Evolutionary conservation across 495 filamentous ascomycete genomes (phyloP).

Genomic region (Xylaria castorea): DNA sequence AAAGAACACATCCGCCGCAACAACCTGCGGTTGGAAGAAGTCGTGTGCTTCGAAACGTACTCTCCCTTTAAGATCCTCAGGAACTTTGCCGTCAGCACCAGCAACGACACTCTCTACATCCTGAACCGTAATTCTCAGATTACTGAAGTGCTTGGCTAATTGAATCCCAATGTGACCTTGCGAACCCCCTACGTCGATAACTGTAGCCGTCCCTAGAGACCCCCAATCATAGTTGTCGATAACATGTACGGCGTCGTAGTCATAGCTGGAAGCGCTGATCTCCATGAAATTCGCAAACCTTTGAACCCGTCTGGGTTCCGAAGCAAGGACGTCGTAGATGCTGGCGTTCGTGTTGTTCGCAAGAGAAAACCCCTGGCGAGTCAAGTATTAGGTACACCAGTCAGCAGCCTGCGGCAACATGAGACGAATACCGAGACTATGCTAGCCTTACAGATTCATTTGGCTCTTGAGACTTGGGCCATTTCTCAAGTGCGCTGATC

Average conservation of each 20-base stretch:
- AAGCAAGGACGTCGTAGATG: background rate
- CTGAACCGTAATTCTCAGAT: conserved; percentile 31
- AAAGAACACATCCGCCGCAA: conserved; percentile 56
- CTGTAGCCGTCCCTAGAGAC: conserved; percentile 16
- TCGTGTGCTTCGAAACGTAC: conserved; percentile 49
- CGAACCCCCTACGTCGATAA: conserved; percentile 44
- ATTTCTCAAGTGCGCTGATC: conserved; percentile 34
- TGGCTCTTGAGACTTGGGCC: conserved; percentile 39
- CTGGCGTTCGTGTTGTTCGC: conserved; percentile 12
- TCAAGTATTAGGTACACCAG: background rate
- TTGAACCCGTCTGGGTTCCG: background rate
- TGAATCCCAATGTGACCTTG: conserved; percentile 24
- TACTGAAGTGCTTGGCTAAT: conserved; percentile 1
- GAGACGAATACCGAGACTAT: background rate
- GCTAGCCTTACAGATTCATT: conserved; percentile 37
- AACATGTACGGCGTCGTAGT: conserved; percentile 7
- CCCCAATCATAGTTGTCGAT: conserved; percentile 34
- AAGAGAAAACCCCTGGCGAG: conserved; percentile 37
- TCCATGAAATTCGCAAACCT: conserved; percentile 27
- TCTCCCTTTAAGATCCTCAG: conserved; percentile 14
- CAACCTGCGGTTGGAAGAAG: conserved; percentile 54
- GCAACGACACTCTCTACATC: conserved; percentile 40
- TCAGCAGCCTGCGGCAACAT: background rate
- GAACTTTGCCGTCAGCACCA: conserved; percentile 28
- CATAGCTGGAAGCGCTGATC: background rate